These are phyloP conservation scores for Pichia thaimueangensis DNA, from an alignment of 805 yeast species.

Conservation along the genomic window DNA sequence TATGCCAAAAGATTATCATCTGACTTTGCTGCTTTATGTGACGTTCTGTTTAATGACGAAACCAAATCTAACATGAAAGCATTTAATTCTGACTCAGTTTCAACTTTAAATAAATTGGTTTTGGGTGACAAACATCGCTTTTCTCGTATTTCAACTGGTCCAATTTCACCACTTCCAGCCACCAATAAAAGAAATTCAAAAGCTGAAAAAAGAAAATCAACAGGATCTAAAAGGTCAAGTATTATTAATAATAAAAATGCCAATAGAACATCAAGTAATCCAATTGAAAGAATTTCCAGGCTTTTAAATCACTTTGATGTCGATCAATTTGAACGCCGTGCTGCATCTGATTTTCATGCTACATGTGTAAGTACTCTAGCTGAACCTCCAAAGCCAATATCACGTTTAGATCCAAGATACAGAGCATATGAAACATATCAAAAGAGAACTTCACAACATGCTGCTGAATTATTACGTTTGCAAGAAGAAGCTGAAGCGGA, in stretches of 20 bases:
- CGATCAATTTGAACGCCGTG: conserved; percentile 38
- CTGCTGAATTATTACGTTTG: conserved; percentile 29
- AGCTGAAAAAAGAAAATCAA: not conserved
- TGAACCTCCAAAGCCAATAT: conserved; percentile 49
- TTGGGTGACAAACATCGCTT: conserved; percentile 20
- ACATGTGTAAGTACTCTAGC: conserved; percentile 21
- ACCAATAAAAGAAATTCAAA: not conserved
- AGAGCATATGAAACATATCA: conserved; percentile 41
- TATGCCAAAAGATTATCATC: conserved; percentile 73
- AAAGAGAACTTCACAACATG: conserved; percentile 37
- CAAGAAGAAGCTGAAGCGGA: conserved; percentile 23
- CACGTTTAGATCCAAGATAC: conserved; percentile 53
- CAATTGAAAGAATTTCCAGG: conserved; percentile 30
- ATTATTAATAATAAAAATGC: not conserved
- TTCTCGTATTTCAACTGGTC: conserved; percentile 11
- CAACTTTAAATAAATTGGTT: conserved; percentile 42
- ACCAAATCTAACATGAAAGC: conserved; percentile 24
- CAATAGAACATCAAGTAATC: conserved; percentile 27
- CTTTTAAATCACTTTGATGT: conserved; percentile 41
- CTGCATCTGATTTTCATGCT: conserved; percentile 36
- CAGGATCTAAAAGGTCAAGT: conserved; percentile 4
- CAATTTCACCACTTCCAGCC: conserved; percentile 3
- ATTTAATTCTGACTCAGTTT: conserved; percentile 40
- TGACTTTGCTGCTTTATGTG: conserved; percentile 72
- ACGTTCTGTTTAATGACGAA: conserved; percentile 69